Percentiles rank a stretch among this genome's conserved stretches.
Conservation (phyloP, 148 eudicot species). For the Cornus suecica region DNA sequence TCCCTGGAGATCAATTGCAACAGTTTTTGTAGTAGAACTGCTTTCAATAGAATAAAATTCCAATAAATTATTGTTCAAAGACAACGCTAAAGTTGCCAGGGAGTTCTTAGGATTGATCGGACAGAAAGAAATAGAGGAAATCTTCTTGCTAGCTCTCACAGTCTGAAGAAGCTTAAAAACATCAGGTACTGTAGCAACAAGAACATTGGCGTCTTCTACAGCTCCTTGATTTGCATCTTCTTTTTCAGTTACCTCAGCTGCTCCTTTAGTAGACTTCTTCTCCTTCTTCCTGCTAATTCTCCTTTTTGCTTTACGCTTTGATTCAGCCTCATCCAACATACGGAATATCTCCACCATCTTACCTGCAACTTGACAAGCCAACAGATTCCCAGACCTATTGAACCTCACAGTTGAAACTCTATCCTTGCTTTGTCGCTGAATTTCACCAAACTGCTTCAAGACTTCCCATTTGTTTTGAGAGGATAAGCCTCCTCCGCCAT, state of each 20-base stretch:
- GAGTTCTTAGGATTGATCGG: conserved; percentile 58
- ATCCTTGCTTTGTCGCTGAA: conserved; percentile 73
- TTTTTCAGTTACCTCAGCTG: conserved; percentile 37
- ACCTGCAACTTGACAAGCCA: conserved; percentile 95
- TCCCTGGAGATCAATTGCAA: conserved; percentile 84
- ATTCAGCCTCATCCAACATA: conserved; percentile 75
- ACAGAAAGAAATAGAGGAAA: conserved; percentile 77
- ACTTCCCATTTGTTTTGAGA: conserved; percentile 72
- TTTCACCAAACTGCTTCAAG: conserved; percentile 82
- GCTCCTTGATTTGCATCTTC: conserved; percentile 32
- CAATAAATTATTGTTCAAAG: conserved; percentile 78
- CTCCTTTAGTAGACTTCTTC: conserved; percentile 59
- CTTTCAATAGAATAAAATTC: conserved; percentile 65
- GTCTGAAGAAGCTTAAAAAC: conserved; percentile 73
- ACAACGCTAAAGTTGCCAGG: conserved; percentile 76
- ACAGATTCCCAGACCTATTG: conserved; percentile 66
- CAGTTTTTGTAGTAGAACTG: conserved; percentile 43
- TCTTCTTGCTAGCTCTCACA: conserved; percentile 76
- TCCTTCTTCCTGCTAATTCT: conserved; percentile 80
- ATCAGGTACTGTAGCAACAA: conserved; percentile 57
- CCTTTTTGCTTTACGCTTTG: conserved; percentile 87
- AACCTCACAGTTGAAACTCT: conserved; percentile 82
- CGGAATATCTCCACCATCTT: conserved; percentile 82
- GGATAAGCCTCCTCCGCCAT: conserved; percentile 21
- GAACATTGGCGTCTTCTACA: conserved; percentile 35